Evolutionary conservation across 75 land plant species (phyloP), one percentile per base, ranked within the genome.

Genomic region (Pseudotsuga menziesii): DNA sequence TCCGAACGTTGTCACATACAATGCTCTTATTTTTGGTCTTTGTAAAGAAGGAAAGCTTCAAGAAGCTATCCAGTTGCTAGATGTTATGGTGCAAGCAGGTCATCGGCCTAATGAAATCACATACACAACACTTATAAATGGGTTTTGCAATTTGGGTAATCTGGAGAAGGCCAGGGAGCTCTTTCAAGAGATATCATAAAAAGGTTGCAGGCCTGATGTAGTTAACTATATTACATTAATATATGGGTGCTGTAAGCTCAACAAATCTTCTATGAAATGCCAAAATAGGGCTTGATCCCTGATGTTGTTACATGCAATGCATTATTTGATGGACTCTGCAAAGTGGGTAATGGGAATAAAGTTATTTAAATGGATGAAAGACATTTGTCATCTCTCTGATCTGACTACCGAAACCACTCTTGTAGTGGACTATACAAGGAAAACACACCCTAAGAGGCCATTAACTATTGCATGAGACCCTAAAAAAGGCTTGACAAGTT

Each of bases 1-100:
- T 23, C 79, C 83, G 13, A 63, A 82, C 72, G 83, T 82, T 19
- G 83, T 82, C 6, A 72, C 80, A 41, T 82, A 77, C 66, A 77
- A 63, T 41, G 59, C 56, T 67, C 74, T 82, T 15, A 72, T 82
- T 5, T 48, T 69, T 27, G 75, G 72, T 29, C 75, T 77, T 72
- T 78, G 80, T 64, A 72, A 58, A 12, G 22, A 22, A 56, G 77
- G 77, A 2, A n/a, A 75, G 11, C 44, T 48, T 26, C 76, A 70
- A 32, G 56, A 58, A 12, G 78, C 72, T 26, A 12, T 61, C 48
- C 35, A 36, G 29, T 76, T 78, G 56, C 29, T 82, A 20, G 56
- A 74, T 62, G 80, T 69, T 16, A 82, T 82, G 84, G 63, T 61
- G 8, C 56, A 62, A 17, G 41, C 19, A 19, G 75, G 72, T 15